Evolutionary conservation across 73 alveolate species (phyloP).

Genomic region (Uronychia setigera): DNA sequence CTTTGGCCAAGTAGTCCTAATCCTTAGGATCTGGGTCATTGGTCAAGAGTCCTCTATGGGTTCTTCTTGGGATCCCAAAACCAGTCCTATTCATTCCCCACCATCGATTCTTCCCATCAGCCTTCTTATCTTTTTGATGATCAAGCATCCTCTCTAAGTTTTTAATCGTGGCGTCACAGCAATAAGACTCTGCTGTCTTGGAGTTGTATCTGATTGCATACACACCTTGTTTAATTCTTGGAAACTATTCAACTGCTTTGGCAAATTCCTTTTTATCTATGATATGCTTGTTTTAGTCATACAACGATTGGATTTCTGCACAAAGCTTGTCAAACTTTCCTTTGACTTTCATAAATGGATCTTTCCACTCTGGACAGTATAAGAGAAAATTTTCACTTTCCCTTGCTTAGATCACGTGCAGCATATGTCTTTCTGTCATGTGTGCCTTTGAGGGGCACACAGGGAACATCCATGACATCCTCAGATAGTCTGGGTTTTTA

Average conservation of each 20-base stretch:
- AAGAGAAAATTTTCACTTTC: neutral
- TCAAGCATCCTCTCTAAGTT: neutral
- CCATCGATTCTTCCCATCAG: neutral
- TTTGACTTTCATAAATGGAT: neutral
- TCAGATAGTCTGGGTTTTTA: neutral
- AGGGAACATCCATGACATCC: constrained; percentile 1
- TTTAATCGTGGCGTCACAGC: neutral
- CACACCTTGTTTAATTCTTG: neutral
- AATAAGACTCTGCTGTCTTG: neutral
- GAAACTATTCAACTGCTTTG: neutral
- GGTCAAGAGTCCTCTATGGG: neutral
- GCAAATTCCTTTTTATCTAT: neutral
- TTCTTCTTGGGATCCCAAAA: neutral
- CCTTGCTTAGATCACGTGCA: neutral
- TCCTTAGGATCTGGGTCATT: neutral
- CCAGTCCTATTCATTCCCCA: neutral
- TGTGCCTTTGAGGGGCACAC: neutral
- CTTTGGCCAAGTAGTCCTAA: neutral
- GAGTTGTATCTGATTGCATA: neutral
- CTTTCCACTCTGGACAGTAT: neutral
- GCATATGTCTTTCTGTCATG: neutral
- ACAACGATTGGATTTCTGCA: neutral
- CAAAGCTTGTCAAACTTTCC: neutral
- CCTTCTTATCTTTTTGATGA: neutral
- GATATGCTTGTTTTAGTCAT: neutral